phyloP scores from a whole-genome alignment of 164 flowering plant genomes.

The Chloranthus sessilifolius region DNA sequence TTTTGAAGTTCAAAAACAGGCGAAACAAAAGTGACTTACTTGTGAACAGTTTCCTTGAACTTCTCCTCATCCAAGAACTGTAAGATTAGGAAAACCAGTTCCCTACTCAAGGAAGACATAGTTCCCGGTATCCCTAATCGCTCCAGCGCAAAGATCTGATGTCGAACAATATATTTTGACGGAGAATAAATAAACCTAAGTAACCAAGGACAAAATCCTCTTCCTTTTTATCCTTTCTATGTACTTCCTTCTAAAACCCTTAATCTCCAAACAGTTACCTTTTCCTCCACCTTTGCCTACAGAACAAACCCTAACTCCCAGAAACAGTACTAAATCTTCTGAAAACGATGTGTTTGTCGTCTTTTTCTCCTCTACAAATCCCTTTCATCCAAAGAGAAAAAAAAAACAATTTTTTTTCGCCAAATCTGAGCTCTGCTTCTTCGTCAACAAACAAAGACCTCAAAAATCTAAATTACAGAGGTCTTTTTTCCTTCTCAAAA shows the following conservation, averaged over 20 bases:
- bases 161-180: background rate
- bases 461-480: too few relatives aligned
- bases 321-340: too few relatives aligned
- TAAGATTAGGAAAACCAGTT: constrained; percentile 57
- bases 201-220: background rate
- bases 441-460: too few relatives aligned
- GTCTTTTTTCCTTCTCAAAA: too few relatives aligned
- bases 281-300: background rate
- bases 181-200: too few relatives aligned
- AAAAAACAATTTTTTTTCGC: too few relatives aligned
- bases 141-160: constrained; percentile 52
- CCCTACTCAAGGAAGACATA: constrained; percentile 68
- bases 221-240: background rate
- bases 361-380: too few relatives aligned
- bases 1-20: too few relatives aligned
- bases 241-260: background rate
- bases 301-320: background rate
- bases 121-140: constrained; percentile 55
- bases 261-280: background rate
- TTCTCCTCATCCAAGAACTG: constrained; percentile 75
- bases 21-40: constrained; percentile 25
- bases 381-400: too few relatives aligned
- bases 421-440: background rate
- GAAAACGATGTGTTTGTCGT: too few relatives aligned
- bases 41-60: constrained; percentile 67